Evolutionary conservation across 306 rosid species (phyloP), one percentile per base, ranked within the genome.

Genomic region (Glycyrrhiza uralensis): DNA sequence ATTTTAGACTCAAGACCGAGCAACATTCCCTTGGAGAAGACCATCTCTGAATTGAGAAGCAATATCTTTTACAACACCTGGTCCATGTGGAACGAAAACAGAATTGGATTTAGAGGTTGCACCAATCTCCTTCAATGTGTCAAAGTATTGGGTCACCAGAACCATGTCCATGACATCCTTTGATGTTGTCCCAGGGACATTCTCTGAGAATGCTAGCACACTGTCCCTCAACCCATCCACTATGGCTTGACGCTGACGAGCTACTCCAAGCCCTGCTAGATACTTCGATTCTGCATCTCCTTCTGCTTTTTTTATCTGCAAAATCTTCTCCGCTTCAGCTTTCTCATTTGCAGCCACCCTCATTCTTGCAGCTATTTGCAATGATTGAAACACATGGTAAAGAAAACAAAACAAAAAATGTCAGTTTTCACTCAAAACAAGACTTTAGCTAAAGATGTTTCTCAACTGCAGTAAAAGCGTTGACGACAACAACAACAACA

Each of bases 151-250:
- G 11, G 96, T 93, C 76, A 93, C 96, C 33, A 93, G 90, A 67
- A 93, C 96, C 98, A 90, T 93, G 88, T 93, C 98, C 96, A 93
- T 87, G 61, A 93, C 96, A 85, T 93, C 96, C 91, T 88, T 93
- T 10, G 98, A 81, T 0, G 96, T 56, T 30, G 96, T 93, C 64
- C 96, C 98, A 0, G 96, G 96, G 50, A 93, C 98, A 83, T 85
- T 93, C 45, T 82, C 90, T 8, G 96, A 70, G 78, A 93, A 93
- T 24, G 91, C 96, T 22, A 93, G 71, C 70, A 93, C 98, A 52
- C 98, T 93, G 85, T 93, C 98, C 63, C 98, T 85, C 81, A 93
- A 65, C 4, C 96, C 96, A 54, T 93, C 96, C 8, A 93, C 98
- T 33, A 90, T 93, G 15, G 98, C 98, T 78, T 93, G 98, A 23